Percentiles rank a stretch among this genome's conserved stretches.
Evolutionary conservation across 2,329 filamentous ascomycete genomes (phyloP).

Genomic region (Cladosporium oxysporum): DNA sequence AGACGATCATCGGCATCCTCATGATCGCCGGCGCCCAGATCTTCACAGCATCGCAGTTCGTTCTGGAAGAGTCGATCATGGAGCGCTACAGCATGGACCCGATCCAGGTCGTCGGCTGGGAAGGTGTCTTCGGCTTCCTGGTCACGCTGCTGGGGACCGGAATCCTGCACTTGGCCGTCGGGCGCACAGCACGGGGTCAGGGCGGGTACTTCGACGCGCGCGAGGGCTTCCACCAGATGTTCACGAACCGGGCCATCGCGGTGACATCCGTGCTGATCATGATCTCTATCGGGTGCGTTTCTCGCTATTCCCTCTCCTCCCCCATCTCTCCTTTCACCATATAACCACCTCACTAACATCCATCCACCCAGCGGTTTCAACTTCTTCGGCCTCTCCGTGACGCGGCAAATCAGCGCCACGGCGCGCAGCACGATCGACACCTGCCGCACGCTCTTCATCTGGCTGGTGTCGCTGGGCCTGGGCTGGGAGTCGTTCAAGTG

Average conservation of each 20-base stretch:
- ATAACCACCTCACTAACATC: no score
- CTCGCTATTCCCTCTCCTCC: no score
- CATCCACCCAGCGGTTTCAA: conserved; percentile 95
- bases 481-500: conserved; percentile 98
- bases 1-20: conserved; percentile 78
- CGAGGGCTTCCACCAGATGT: conserved; percentile 82
- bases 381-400: conserved; percentile 95
- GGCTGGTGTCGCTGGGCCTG: conserved; percentile 88
- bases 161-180: conserved; percentile 74
- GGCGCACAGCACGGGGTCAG: conserved; percentile 69
- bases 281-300: no score
- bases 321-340: no score
- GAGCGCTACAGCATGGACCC: conserved; percentile 78
- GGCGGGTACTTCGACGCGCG: conserved; percentile 88
- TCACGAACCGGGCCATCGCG: conserved; percentile 68
- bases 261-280: conserved; percentile 87
- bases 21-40: conserved; percentile 94
- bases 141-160: conserved; percentile 79
- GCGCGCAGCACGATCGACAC: conserved; percentile 96
- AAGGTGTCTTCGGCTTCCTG: conserved; percentile 85
- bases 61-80: conserved; percentile 91
- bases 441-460: conserved; percentile 96
- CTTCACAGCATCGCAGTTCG: conserved; percentile 95
- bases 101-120: conserved; percentile 91
- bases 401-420: conserved; percentile 84